These are phyloP conservation scores for Pilatotrama ljubarskyi DNA, from an alignment of 768 basidiomycete species.

Conservation along the genomic window DNA sequence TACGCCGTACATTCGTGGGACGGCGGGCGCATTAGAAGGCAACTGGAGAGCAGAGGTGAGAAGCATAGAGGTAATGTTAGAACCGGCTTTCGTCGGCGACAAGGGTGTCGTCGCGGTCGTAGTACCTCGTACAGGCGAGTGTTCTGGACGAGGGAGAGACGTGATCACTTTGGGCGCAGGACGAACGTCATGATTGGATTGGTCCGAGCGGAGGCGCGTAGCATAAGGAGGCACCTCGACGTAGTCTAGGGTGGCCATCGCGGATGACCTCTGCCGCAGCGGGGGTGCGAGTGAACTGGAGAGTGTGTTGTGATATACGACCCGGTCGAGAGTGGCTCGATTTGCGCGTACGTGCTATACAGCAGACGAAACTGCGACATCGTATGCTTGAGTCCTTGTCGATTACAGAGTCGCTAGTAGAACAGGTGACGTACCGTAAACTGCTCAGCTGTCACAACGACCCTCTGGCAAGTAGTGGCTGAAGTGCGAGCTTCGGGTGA, in stretches of 20 bases:
- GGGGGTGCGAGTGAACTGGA: background rate
- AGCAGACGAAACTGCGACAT: too few species aligned
- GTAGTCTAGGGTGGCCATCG: conserved; percentile 53
- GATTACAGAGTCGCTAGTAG: too few species aligned
- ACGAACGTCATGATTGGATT: conserved; percentile 23
- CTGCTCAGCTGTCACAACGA: too few species aligned
- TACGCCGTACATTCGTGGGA: conserved; percentile 18
- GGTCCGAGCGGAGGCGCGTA: conserved; percentile 33
- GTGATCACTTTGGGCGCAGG: conserved; percentile 29
- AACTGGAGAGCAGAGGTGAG: conserved; percentile 24
- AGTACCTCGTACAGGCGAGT: conserved; percentile 11
- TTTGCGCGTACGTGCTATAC: too few species aligned
- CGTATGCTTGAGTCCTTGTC: too few species aligned
- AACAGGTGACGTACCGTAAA: too few species aligned
- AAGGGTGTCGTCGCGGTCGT: conserved; percentile 18
- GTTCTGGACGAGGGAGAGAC: conserved; percentile 28
- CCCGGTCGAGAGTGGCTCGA: too few species aligned
- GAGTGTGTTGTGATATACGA: too few species aligned
- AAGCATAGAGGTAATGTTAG: conserved; percentile 36
- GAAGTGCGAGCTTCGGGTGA: too few species aligned
- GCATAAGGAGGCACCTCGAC: conserved; percentile 44
- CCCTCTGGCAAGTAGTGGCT: too few species aligned
- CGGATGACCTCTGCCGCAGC: background rate
- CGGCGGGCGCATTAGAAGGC: conserved; percentile 22
- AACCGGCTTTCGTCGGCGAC: conserved; percentile 34